Evolutionary conservation across 2,329 filamentous ascomycete genomes (phyloP), one percentile per base, ranked within the genome.

Genomic region (Aspergillus eucalypticola): DNA sequence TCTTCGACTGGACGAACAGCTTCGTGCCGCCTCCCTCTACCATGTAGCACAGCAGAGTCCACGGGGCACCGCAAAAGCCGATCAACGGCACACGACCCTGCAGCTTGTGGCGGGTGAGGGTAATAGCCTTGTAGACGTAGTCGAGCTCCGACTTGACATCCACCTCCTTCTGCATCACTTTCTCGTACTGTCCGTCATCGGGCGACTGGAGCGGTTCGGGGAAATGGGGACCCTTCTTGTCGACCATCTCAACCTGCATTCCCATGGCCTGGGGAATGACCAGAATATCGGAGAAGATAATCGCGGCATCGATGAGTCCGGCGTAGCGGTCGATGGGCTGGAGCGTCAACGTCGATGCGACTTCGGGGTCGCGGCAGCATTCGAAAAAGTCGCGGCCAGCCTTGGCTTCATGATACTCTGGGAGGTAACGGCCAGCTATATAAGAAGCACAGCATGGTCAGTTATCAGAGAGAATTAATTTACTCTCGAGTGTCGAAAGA

Each of bases 21-120:
- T 98, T 98, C 68, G 90, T 96, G 46, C 95, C 95, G 51, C 95
- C 95, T 15, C 95, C 95, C 78, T 99, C 95, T 17, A 98, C 92
- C 95, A 99, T 99, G 81, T 99, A 99, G 81, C 94, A 96, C 72
- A 99, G 85, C 61, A 99, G 79, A 2, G 95, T 99, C 92, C 95
- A 99, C 0, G 95, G 95, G 7, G 95, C 93, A 57, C 95, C 95
- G 71, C 93, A 97, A 81, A 99, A 99, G 38, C 95, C 95, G 74
- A 96, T 96, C 66, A 99, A 79, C 5, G 95, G 95, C 32, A 99
- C 95, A 49, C 92, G 84, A 0, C 95, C 95, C 51, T 88, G 84
- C 55, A 99, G 80, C 82, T 96, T 97, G 75, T 91, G 84, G 67
- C 95, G 84, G 25, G 95, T 98, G 71, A 97, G 76, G 0, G 92